Evolutionary conservation across 2,329 filamentous ascomycete genomes (phyloP), one percentile per base, ranked within the genome.

Genomic region (Paraconiothyrium sp.): DNA sequence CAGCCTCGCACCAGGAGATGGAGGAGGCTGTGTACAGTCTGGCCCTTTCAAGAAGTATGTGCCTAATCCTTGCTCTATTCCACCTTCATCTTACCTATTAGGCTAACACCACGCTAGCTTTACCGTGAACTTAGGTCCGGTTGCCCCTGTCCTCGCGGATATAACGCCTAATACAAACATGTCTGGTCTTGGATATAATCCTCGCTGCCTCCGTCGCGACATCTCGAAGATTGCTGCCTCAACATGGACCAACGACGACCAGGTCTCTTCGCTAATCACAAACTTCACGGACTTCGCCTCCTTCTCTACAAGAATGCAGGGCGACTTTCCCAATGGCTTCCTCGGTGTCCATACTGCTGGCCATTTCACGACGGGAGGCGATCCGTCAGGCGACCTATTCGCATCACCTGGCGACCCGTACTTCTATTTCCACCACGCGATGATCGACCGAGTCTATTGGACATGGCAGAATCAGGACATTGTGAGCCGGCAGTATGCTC

Each of bases 1-100:
- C 61, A 76, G 67, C 22, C 71, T 84, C 10, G 84, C 82, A 0
- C 81, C 81, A 0, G 86, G 84, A n/a, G 79, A 80, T 0, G 86
- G 86, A 14, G 86, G 86, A 43, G 86, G 86, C 1, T 88, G 85
- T 68, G 78, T 89, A 2, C 78, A 72, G 14, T 79, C 76, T 0
- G 85, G 85, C 0, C 85, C 85, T 0, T 86, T 87, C 75, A 81
- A 78, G 66, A 78, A 86, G 70, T 73, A 68, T 41, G 64, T 58
- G 16, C 14, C 2, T 41, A 6, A 30, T 41, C 37, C 37, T 16
- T 16, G 13, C 37, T 14, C 16, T 16, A 5, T 4, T 2, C 16
- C 16, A 10, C 2, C 10, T 39, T 14, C 37, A 47, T 13, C 27
- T 13, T 14, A 24, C 20, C 46, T 56, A 55, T 54, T 30, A 63